Base-by-base conservation (phyloP, 1,284 basidiomycete genomes). In the Sanghuangporus sanghuang region DNA sequence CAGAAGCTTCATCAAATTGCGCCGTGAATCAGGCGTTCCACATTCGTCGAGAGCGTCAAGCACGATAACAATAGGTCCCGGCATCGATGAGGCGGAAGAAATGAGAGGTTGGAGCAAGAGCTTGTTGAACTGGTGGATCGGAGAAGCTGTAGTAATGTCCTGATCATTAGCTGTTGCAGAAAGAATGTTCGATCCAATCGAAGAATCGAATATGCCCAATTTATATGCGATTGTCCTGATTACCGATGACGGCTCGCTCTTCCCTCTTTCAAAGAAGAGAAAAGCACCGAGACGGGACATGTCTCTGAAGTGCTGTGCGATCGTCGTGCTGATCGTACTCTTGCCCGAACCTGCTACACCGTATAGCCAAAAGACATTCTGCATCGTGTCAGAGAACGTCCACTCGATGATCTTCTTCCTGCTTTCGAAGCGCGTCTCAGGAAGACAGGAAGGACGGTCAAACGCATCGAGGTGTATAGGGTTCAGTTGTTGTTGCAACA, bases 291-390 rank as follows among this genome's bases (percentile, higher is more conserved):
- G 48, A 23, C 59, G 59, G 9, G 39, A 42, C 16, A 52, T 32
- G 2, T 23, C 48, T 12, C 21, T 27, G 16, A 52, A 42, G 39
- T 40, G 53, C 21, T 52, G 38, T n/a, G 61, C 52, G 12, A 62
- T 48, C 12, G 39, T 61, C 27, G 70, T 63, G 60, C 72, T 73
- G 32, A 57, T 69, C 59, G 65, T 68, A 53, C 62, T 64, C 52
- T 68, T 64, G 12, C 74, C 73, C 7, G 67, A 61, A 55, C 73
- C 73, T 16, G 73, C 72, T 50, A 73, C 72, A 54, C 73, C 73
- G 67, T 73, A 71, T 67, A 71, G 61, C 61, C 61, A 62, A 18
- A 62, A 12, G 7, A 61, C 18, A 21, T 61, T 61, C 59, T 39
- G 35, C 11, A 5, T 27, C 16, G 49, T 23, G 2, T 46, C 59